Conservation (phyloP, 169 alveolate species). For the Plasmodium billcollinsi region DNA sequence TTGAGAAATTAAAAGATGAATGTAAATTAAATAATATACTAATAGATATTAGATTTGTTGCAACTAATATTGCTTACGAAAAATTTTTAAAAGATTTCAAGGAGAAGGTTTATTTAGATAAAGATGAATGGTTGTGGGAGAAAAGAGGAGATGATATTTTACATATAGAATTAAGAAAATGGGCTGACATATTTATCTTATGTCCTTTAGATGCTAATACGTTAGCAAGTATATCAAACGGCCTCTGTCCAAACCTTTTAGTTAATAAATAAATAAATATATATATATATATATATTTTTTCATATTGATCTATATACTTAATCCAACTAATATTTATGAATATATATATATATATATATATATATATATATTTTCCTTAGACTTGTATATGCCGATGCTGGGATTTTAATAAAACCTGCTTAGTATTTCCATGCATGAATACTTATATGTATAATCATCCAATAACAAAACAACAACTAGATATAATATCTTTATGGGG, state of each 20-base stretch:
- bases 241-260: conserved; percentile 94
- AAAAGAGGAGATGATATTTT: conserved; percentile 83
- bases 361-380: conserved; percentile 21
- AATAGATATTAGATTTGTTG: conserved; percentile 80
- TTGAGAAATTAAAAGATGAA: conserved; percentile 64
- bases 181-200: conserved; percentile 92
- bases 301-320: too few species aligned
- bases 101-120: conserved; percentile 71
- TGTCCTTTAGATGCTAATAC: conserved; percentile 97
- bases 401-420: conserved; percentile 92
- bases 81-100: conserved; percentile 80
- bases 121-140: conserved; percentile 88
- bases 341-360: not conserved
- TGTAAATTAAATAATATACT: conserved; percentile 25
- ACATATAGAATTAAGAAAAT: conserved; percentile 86
- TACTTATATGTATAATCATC: conserved; percentile 93
- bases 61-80: conserved; percentile 77
- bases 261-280: conserved; percentile 66
- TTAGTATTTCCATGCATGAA: conserved; percentile 97
- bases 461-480: conserved; percentile 89
- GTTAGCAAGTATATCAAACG: conserved; percentile 92
- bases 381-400: conserved; percentile 94
- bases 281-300: not conserved
- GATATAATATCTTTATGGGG: conserved; percentile 82
- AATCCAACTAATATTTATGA: too few species aligned